These are phyloP conservation scores for Irpex sp. DNA, from an alignment of 1,284 basidiomycete species.

Conservation along the genomic window DNA sequence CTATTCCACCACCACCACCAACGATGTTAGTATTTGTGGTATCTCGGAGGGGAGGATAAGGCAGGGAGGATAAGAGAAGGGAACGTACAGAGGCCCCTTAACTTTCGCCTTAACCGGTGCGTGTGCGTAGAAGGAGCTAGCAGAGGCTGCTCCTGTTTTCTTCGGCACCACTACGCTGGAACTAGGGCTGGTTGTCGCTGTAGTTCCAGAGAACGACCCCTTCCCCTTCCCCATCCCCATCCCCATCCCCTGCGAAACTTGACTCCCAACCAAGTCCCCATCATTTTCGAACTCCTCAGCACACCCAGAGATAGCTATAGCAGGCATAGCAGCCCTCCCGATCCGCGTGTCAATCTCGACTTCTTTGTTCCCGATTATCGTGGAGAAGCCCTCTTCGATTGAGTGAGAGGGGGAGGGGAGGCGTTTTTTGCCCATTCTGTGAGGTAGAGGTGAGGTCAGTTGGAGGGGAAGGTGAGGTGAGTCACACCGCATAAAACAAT, in stretches of 20 bases:
- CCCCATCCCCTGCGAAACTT: no score
- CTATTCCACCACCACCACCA: conserved; percentile 29
- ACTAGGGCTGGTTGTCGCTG: no score
- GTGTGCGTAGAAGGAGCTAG: conserved; percentile 57
- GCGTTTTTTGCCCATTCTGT: conserved; percentile 57
- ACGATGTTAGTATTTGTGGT: conserved; percentile 9
- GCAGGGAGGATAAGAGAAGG: conserved; percentile 15
- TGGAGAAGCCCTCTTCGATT: conserved; percentile 45
- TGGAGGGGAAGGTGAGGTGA: no score
- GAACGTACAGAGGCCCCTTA: conserved; percentile 50
- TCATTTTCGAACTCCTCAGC: conserved; percentile 27
- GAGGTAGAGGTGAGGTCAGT: no score
- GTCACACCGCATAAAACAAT: no score
- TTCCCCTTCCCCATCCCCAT: no score
- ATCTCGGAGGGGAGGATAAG: conserved; percentile 20
- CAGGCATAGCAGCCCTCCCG: conserved; percentile 46
- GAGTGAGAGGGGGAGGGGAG: conserved; percentile 28
- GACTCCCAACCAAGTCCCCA: conserved; percentile 19
- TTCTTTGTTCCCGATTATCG: conserved; percentile 56
- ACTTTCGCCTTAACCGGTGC: conserved; percentile 38
- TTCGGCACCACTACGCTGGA: no score
- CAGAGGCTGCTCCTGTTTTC: conserved; percentile 35
- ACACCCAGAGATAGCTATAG: conserved; percentile 27
- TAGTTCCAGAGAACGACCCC: neutral
- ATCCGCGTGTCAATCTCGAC: conserved; percentile 57